phyloP scores from a whole-genome alignment of 768 basidiomycete species.

The Phylloporus sp. region DNA sequence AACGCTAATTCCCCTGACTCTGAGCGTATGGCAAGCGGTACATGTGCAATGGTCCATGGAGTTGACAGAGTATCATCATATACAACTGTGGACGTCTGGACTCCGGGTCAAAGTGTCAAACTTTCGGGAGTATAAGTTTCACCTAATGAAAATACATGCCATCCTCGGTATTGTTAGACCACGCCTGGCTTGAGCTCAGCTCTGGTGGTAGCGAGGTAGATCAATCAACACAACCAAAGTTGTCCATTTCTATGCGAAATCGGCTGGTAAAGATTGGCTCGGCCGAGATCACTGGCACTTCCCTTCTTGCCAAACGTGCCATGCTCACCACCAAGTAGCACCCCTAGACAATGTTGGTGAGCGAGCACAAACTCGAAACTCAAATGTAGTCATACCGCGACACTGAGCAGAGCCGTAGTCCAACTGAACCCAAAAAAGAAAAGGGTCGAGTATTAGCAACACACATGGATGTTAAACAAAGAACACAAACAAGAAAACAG shows the following conservation, averaged over 20 bases:
- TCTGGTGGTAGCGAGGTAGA: too few species aligned
- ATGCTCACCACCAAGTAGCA: slow-evolving; percentile 24
- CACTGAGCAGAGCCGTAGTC: slow-evolving; percentile 9
- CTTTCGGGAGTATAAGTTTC: too few species aligned
- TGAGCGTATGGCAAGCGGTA: too few species aligned
- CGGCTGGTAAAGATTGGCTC: slow-evolving; percentile 9
- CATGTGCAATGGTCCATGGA: too few species aligned
- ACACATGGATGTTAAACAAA: background rate
- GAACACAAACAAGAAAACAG: slow-evolving; percentile 7
- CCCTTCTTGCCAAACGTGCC: slow-evolving; percentile 16
- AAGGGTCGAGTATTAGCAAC: background rate
- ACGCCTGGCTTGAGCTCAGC: too few species aligned
- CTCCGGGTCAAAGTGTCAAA: too few species aligned
- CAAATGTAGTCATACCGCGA: slow-evolving; percentile 6
- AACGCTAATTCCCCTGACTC: too few species aligned
- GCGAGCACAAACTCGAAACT: background rate
- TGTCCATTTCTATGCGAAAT: background rate
- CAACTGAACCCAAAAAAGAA: slow-evolving; percentile 15
- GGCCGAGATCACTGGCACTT: background rate
- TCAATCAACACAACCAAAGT: too few species aligned
- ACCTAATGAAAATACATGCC: too few species aligned
- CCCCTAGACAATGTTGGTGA: slow-evolving; percentile 12
- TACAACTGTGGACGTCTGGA: too few species aligned
- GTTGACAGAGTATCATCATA: too few species aligned
- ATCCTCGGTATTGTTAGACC: too few species aligned